These are phyloP conservation scores for Amphichorda felina DNA, from an alignment of 2,329 filamentous ascomycete species.

Conservation along the genomic window DNA sequence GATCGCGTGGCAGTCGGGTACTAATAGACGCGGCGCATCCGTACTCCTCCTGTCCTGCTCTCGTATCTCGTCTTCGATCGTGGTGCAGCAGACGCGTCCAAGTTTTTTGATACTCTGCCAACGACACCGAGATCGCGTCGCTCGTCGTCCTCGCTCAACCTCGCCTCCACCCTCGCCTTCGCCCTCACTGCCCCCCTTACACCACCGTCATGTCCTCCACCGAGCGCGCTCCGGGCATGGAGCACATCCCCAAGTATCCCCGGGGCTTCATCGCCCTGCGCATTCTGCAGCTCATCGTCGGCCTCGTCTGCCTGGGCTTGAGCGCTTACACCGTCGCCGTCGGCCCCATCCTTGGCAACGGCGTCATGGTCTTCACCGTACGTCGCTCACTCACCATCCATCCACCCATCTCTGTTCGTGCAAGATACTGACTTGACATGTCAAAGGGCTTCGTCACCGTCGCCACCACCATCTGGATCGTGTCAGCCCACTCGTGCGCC, in stretches of 20 bases:
- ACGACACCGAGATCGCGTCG: no score
- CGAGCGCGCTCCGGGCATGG: conserved; percentile 17
- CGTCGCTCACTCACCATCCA: conserved; percentile 7
- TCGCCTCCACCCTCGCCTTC: no score
- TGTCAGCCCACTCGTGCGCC: conserved; percentile 27
- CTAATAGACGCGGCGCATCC: no score
- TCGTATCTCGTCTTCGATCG: no score
- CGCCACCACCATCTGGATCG: conserved; percentile 30
- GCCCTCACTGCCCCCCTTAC: no score
- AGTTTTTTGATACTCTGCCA: no score
- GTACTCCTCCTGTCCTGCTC: no score
- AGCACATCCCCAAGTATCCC: conserved; percentile 34
- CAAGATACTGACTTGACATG: conserved; percentile 4
- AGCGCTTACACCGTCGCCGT: conserved; percentile 27
- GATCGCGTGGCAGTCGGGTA: no score
- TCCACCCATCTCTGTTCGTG: not conserved
- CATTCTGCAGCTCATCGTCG: conserved; percentile 31
- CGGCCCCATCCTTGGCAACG: conserved; percentile 21
- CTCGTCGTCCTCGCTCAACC: no score
- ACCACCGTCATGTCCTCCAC: not conserved
- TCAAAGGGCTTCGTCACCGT: conserved; percentile 29
- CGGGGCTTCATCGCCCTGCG: conserved; percentile 29
- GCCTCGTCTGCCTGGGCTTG: conserved; percentile 32
- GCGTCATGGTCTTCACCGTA: conserved; percentile 27
- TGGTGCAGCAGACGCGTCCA: no score